These are phyloP conservation scores for Raphanus hybrid DNA, from an alignment of 441 rosid species.

Conservation along the genomic window DNA sequence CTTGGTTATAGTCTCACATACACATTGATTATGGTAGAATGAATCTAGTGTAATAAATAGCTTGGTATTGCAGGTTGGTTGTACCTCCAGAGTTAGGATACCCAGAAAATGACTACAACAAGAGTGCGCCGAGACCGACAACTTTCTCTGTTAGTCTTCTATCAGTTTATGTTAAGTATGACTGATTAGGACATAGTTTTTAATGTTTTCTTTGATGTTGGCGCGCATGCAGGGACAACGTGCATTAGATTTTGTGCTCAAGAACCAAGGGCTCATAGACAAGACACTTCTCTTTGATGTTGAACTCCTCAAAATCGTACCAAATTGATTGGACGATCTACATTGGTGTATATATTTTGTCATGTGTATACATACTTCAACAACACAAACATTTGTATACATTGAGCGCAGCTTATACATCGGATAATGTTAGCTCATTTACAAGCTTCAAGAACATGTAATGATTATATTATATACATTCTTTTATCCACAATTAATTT, in stretches of 20 bases:
- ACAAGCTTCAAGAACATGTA: not conserved
- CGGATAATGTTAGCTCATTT: not conserved
- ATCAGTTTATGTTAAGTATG: not conserved
- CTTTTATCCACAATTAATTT: not conserved
- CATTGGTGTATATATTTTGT: conserved; percentile 5
- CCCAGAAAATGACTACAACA: conserved; percentile 86
- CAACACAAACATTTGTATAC: conserved; percentile 27
- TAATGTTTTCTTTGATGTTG: conserved; percentile 1
- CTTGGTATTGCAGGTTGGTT: conserved; percentile 78
- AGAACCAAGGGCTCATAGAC: conserved; percentile 93
- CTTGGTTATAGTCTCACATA: conserved; percentile 6
- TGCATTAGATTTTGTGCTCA: conserved; percentile 92
- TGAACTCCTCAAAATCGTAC: conserved; percentile 84
- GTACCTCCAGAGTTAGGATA: conserved; percentile 97
- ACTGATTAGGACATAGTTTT: not conserved
- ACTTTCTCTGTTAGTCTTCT: conserved; percentile 76
- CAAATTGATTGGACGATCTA: conserved; percentile 33
- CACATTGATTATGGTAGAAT: not conserved
- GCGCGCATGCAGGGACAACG: conserved; percentile 94
- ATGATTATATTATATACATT: not conserved
- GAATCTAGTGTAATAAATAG: conserved; percentile 32
- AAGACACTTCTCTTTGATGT: conserved; percentile 93
- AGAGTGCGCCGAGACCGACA: conserved; percentile 79
- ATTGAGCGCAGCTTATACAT: conserved; percentile 20
- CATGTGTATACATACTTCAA: conserved; percentile 34